Conservation (phyloP, 2,329 filamentous ascomycete species). For the Fusarium chuoi region DNA sequence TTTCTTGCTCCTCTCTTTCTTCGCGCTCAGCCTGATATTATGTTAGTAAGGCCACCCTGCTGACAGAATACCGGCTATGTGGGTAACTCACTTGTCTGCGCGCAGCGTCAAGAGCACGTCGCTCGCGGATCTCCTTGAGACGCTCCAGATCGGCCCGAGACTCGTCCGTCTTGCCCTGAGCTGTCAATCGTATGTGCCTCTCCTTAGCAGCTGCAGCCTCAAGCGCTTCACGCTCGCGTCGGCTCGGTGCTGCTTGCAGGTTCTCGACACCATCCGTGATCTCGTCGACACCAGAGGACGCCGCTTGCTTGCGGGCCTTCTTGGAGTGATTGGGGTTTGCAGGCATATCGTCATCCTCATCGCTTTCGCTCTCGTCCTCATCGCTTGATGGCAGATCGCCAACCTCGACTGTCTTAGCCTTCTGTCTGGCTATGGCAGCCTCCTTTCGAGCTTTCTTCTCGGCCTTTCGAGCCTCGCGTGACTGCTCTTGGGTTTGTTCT, state of each 20-base stretch:
- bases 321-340: conserved; percentile 94
- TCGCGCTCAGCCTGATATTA: conserved; percentile 65
- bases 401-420: conserved; percentile 76
- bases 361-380: conserved; percentile 70
- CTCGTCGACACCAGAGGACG: conserved; percentile 57
- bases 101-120: conserved; percentile 84
- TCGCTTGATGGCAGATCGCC: conserved; percentile 86
- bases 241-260: conserved; percentile 57
- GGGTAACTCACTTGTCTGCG: conserved; percentile 74
- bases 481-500: conserved; percentile 60
- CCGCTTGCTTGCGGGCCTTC: conserved; percentile 70
- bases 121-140: conserved; percentile 82
- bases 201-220: conserved; percentile 91
- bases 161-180: conserved; percentile 96
- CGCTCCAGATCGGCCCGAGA: conserved; percentile 89
- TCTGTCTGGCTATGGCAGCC: conserved; percentile 82
- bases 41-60: conserved; percentile 32
- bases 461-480: conserved; percentile 87
- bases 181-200: conserved; percentile 89
- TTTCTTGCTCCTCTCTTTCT: conserved; percentile 64
- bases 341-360: conserved; percentile 73
- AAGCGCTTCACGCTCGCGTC: conserved; percentile 75
- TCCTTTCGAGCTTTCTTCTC: conserved; percentile 91
- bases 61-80: too few relatives aligned
- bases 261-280: conserved; percentile 67